Conservation (phyloP, 2,329 filamentous ascomycete genomes). For the Incumbomyces lentus region DNA sequence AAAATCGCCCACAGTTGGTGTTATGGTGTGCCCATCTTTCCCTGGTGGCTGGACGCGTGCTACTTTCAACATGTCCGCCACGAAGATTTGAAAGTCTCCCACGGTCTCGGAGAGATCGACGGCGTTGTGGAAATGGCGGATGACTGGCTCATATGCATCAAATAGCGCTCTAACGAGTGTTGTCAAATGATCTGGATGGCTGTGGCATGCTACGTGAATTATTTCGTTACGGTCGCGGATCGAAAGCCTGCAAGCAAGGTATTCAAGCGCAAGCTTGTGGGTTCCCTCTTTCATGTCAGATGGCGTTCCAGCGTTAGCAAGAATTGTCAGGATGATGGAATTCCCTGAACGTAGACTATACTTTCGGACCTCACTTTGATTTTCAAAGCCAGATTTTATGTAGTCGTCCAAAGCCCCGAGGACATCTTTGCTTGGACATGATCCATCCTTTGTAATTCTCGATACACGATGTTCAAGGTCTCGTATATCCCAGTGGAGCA, state of each 20-base stretch:
- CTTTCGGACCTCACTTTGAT: slow-evolving; percentile 50
- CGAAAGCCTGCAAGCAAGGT: slow-evolving; percentile 59
- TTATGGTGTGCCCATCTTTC: slow-evolving; percentile 22
- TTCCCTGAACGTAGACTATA: slow-evolving; percentile 42
- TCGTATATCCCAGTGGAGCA: slow-evolving; percentile 60
- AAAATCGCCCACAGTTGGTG: slow-evolving; percentile 61
- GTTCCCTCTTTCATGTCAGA: slow-evolving; percentile 45
- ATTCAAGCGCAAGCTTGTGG: slow-evolving; percentile 56
- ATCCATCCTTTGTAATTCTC: slow-evolving; percentile 53
- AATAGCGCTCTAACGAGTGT: slow-evolving; percentile 55
- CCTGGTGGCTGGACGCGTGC: slow-evolving; percentile 29
- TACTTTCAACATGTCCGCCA: slow-evolving; percentile 59
- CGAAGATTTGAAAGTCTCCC: slow-evolving; percentile 55
- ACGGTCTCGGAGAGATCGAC: slow-evolving; percentile 63
- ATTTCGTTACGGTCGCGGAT: slow-evolving; percentile 66
- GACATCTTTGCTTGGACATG: slow-evolving; percentile 50
- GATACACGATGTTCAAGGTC: slow-evolving; percentile 58
- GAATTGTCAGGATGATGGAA: slow-evolving; percentile 59
- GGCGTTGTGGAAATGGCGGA: slow-evolving; percentile 59
- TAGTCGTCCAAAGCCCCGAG: slow-evolving; percentile 52
- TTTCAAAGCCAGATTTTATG: slow-evolving; percentile 41
- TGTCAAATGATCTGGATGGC: slow-evolving; percentile 63
- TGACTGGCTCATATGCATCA: slow-evolving; percentile 62
- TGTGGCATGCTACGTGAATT: slow-evolving; percentile 54
- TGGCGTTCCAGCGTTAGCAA: slow-evolving; percentile 38